Evolutionary conservation across 306 rosid species (phyloP).

Genomic region (peach (Prunus persica)): DNA sequence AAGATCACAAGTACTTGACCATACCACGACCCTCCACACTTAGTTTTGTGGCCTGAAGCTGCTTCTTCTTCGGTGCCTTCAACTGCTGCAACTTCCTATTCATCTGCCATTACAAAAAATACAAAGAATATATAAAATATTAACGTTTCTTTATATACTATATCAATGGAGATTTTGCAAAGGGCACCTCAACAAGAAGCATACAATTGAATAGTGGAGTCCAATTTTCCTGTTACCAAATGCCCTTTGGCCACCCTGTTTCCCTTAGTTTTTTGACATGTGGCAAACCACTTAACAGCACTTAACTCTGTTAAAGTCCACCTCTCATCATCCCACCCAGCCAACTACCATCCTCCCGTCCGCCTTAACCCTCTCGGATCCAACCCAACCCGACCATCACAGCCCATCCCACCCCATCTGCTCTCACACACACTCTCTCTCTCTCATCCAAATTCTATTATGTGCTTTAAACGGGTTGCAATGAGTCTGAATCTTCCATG

Average conservation of each 20-base stretch:
- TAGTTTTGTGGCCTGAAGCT: conserved; percentile 91
- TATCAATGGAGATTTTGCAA: neutral
- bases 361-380: no score
- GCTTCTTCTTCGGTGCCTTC: conserved; percentile 92
- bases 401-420: no score
- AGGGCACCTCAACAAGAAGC: neutral
- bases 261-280: no score
- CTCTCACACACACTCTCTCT: no score
- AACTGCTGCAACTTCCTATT: conserved; percentile 93
- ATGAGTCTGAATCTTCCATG: neutral
- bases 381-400: no score
- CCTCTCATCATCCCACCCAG: no score
- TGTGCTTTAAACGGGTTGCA: neutral
- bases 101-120: conserved; percentile 53
- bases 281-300: no score
- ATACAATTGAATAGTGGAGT: neutral
- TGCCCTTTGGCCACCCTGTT: no score
- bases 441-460: no score
- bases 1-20: conserved; percentile 65
- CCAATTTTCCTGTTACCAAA: no score
- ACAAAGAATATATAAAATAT: neutral
- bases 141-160: neutral
- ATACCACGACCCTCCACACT: conserved; percentile 99
- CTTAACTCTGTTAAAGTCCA: no score
- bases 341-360: no score